These are phyloP conservation scores for Chondrus crispus DNA, from an alignment of 23 red algal species.

Conservation along the genomic window DNA sequence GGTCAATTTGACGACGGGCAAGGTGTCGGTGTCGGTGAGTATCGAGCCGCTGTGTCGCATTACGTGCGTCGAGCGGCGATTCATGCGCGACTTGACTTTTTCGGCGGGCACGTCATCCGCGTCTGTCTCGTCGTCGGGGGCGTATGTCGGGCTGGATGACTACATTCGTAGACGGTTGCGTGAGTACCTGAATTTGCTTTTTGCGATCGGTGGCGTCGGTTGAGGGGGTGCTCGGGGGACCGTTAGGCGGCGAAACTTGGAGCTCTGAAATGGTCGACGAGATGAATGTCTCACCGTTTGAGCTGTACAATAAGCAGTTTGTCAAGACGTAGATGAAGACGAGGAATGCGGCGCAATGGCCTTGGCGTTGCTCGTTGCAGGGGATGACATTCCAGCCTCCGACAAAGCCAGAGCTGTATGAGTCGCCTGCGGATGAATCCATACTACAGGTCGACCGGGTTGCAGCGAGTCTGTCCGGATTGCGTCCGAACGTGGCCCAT, in stretches of 20 bases:
- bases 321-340: slow-evolving; percentile 47
- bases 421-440: slow-evolving; percentile 21
- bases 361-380: slow-evolving; percentile 1
- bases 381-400: not conserved
- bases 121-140: slow-evolving; percentile 30
- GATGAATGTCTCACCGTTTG: slow-evolving; percentile 29
- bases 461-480: slow-evolving; percentile 45
- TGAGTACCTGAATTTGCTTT: slow-evolving; percentile 52
- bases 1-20: slow-evolving; percentile 67
- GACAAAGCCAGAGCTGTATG: slow-evolving; percentile 59
- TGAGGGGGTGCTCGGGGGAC: slow-evolving; percentile 29
- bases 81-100: slow-evolving; percentile 71
- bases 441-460: slow-evolving; percentile 54
- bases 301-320: slow-evolving; percentile 48
- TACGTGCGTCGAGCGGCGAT: slow-evolving; percentile 59
- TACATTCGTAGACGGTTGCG: slow-evolving; percentile 65
- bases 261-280: slow-evolving; percentile 43
- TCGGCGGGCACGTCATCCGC: slow-evolving; percentile 21
- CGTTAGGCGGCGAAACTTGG: slow-evolving; percentile 49
- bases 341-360: slow-evolving; percentile 54
- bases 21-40: slow-evolving; percentile 39
- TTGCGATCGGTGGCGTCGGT: slow-evolving; percentile 54
- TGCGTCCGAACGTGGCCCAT: slow-evolving; percentile 51
- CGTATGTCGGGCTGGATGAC: slow-evolving; percentile 56
- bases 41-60: slow-evolving; percentile 66